phyloP scores from a whole-genome alignment of 352 stramenopile genomes.

The Pythium utonaiense region DNA sequence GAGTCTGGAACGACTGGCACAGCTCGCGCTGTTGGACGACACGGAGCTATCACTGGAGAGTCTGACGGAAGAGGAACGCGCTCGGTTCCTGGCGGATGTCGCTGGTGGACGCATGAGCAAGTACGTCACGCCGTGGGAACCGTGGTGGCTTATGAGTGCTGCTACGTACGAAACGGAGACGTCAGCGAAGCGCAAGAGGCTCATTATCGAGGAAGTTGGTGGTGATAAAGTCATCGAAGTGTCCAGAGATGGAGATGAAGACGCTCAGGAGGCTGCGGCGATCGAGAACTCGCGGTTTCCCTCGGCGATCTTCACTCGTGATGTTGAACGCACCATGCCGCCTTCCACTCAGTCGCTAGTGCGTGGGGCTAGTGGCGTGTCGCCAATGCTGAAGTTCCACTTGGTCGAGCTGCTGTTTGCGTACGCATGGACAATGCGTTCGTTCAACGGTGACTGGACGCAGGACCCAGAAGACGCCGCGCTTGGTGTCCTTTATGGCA shows the following conservation, averaged over 20 bases:
- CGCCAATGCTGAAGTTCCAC: slow-evolving; percentile 49
- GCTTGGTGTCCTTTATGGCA: slow-evolving; percentile 40
- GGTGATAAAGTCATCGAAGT: slow-evolving; percentile 4
- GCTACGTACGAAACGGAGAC: slow-evolving; percentile 56
- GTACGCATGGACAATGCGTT: slow-evolving; percentile 64
- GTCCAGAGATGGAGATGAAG: slow-evolving; percentile 1
- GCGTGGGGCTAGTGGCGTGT: slow-evolving; percentile 19
- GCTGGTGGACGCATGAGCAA: slow-evolving; percentile 59
- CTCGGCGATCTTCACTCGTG: slow-evolving; percentile 42
- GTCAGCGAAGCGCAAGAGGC: slow-evolving; percentile 25
- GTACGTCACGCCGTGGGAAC: slow-evolving; percentile 61
- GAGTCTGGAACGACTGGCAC: slow-evolving; percentile 35
- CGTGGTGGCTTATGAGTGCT: slow-evolving; percentile 60
- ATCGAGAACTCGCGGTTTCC: slow-evolving; percentile 43
- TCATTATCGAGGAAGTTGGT: slow-evolving; percentile 51
- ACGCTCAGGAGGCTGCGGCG: neutral
- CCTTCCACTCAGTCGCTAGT: slow-evolving; percentile 32
- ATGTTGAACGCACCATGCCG: slow-evolving; percentile 34
- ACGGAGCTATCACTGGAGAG: slow-evolving; percentile 52
- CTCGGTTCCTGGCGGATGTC: slow-evolving; percentile 60
- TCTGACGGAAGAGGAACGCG: slow-evolving; percentile 54
- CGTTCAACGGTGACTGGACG: slow-evolving; percentile 74
- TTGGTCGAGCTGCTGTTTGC: slow-evolving; percentile 66
- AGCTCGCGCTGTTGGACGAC: slow-evolving; percentile 47
- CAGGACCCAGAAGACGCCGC: slow-evolving; percentile 53